phyloP scores from a whole-genome alignment of 2,329 filamentous ascomycete genomes.

The Sarocladium brachiariae region DNA sequence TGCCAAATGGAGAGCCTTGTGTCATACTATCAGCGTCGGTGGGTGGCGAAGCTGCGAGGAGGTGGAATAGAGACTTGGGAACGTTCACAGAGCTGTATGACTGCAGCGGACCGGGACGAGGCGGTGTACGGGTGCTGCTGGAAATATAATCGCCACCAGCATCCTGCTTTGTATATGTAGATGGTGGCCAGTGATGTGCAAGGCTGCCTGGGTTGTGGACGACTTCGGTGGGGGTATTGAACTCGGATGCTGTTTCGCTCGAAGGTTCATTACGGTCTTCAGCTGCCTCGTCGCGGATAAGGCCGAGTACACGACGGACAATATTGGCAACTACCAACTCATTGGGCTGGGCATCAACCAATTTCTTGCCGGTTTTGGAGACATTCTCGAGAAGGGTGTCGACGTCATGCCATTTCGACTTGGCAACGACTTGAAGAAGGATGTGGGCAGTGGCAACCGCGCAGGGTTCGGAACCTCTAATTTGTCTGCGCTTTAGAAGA shows the following conservation, averaged over 20 bases:
- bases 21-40: conserved; percentile 24
- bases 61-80: conserved; percentile 77
- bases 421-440: conserved; percentile 77
- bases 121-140: conserved; percentile 18
- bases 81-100: conserved; percentile 59
- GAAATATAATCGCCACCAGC: conserved; percentile 23
- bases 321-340: conserved; percentile 95
- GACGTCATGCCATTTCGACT: conserved; percentile 71
- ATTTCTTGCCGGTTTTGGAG: conserved; percentile 66
- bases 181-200: conserved; percentile 23
- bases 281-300: conserved; percentile 86
- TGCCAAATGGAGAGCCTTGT: conserved; percentile 39
- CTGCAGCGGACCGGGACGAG: conserved; percentile 54
- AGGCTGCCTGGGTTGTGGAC: conserved; percentile 21
- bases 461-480: conserved; percentile 79
- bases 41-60: conserved; percentile 66
- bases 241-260: conserved; percentile 54
- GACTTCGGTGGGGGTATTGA: conserved; percentile 33
- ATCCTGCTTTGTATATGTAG: conserved; percentile 28
- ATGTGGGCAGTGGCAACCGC: conserved; percentile 88
- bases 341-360: conserved; percentile 77
- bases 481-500: conserved; percentile 84
- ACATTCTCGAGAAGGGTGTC: conserved; percentile 74
- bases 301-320: conserved; percentile 77
- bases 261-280: conserved; percentile 63